Evolutionary conservation across 2,329 filamentous ascomycete species (phyloP).

Genomic region (Diaporthe citri): DNA sequence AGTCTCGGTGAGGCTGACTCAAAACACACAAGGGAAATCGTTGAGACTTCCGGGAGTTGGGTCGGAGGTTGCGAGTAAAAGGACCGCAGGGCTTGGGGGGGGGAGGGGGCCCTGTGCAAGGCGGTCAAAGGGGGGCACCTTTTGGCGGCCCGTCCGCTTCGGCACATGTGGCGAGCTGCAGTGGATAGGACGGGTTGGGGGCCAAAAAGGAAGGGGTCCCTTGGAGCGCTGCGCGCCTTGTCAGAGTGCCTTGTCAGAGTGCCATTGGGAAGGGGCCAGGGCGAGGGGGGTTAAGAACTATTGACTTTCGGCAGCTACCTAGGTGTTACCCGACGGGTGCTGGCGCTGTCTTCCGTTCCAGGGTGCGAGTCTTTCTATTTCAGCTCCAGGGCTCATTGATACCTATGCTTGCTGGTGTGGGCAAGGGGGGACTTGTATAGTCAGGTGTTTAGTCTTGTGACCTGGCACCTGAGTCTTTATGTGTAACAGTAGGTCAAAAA

Average conservation of each 20-base stretch:
- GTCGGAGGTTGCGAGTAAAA: background rate
- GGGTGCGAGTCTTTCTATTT: background rate
- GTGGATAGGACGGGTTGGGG: background rate
- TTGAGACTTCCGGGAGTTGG: slow-evolving; percentile 17
- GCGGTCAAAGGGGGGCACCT: background rate
- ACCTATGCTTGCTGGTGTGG: background rate
- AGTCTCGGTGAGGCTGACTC: slow-evolving; percentile 24
- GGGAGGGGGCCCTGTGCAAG: background rate
- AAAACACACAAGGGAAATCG: background rate
- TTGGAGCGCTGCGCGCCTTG: background rate
- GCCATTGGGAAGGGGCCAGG: background rate
- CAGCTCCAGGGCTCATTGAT: background rate
- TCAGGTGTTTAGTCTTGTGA: slow-evolving; percentile 35
- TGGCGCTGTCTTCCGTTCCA: background rate
- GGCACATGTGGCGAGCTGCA: slow-evolving; percentile 7
- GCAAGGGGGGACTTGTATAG: slow-evolving; percentile 1
- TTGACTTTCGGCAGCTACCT: slow-evolving; percentile 8
- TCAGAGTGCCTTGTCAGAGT: slow-evolving; percentile 18
- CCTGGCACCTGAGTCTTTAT: slow-evolving; percentile 21
- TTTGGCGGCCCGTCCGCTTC: slow-evolving; percentile 19
- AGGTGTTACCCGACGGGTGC: background rate
- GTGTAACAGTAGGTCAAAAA: slow-evolving; percentile 30
- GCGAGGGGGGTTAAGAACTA: background rate
- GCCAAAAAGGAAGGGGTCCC: slow-evolving; percentile 1
- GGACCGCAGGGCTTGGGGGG: background rate